Evolutionary conservation across 2,329 filamentous ascomycete species (phyloP).

Genomic region (Aspergillus awamori): DNA sequence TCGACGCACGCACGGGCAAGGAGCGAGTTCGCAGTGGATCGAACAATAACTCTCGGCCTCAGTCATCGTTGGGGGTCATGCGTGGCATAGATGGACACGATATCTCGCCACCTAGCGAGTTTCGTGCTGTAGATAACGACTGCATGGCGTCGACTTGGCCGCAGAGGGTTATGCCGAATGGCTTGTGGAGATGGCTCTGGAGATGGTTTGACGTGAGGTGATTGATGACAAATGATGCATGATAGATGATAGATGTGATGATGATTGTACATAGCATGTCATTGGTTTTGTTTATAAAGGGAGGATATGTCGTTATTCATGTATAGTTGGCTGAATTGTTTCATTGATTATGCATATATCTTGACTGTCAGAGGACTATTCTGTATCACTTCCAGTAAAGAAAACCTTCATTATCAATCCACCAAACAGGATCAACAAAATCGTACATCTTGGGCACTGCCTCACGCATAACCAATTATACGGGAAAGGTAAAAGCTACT

Average conservation of each 20-base stretch:
- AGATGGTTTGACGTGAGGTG: slow-evolving; percentile 15
- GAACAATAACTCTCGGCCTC: slow-evolving; percentile 8
- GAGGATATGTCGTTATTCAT: no score
- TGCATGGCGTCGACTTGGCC: slow-evolving; percentile 1
- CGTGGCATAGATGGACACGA: slow-evolving; percentile 44
- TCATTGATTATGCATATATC: no score
- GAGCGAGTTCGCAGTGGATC: slow-evolving; percentile 13
- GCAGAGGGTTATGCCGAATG: slow-evolving; percentile 4
- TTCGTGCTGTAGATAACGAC: neutral
- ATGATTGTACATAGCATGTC: neutral
- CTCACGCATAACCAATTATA: no score
- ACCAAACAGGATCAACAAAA: no score
- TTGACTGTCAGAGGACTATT: no score
- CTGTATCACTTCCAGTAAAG: no score
- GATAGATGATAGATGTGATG: slow-evolving; percentile 13
- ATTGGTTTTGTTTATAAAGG: neutral
- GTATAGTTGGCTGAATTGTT: no score
- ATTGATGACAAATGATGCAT: slow-evolving; percentile 1
- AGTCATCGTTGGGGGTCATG: slow-evolving; percentile 37
- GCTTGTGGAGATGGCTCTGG: slow-evolving; percentile 20
- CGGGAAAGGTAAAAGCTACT: no score
- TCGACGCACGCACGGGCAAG: slow-evolving; percentile 29
- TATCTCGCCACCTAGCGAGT: slow-evolving; percentile 13
- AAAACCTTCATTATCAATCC: no score
- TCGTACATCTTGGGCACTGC: no score